phyloP scores from a whole-genome alignment of 306 rosid genomes.

The Cucurbita ficifolia region DNA sequence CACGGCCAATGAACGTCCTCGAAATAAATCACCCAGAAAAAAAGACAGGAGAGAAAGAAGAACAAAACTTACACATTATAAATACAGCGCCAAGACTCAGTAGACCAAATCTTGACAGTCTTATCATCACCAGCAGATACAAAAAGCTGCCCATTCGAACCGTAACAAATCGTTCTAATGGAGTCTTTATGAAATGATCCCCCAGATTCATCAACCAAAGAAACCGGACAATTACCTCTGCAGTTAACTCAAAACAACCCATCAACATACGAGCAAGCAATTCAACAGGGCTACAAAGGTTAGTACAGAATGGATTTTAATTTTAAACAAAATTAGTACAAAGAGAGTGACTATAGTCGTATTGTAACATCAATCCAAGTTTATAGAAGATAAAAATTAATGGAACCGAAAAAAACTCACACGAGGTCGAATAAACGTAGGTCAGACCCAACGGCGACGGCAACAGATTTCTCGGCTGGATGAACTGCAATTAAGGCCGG shows the following conservation, averaged over 20 bases:
- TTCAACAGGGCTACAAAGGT: neutral
- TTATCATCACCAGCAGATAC: conserved; percentile 91
- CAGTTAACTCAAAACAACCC: neutral
- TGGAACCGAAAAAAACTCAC: conserved; percentile 21
- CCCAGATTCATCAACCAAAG: conserved; percentile 38
- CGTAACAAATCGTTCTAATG: conserved; percentile 63
- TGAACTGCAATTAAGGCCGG: conserved; percentile 77
- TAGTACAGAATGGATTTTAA: neutral
- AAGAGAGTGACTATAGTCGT: neutral
- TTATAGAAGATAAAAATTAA: neutral
- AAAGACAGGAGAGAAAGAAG: neutral
- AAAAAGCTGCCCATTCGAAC: conserved; percentile 53
- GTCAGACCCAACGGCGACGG: conserved; percentile 70
- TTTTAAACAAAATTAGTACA: neutral
- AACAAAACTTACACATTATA: conserved; percentile 39
- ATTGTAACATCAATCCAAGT: neutral
- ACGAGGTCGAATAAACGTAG: conserved; percentile 69
- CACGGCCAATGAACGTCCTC: neutral
- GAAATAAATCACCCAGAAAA: neutral
- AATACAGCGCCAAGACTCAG: conserved; percentile 64
- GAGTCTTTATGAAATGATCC: conserved; percentile 44
- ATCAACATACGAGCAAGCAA: neutral
- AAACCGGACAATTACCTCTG: conserved; percentile 43
- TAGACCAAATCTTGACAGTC: conserved; percentile 68
- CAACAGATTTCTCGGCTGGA: conserved; percentile 38